Base-by-base conservation (phyloP, 176 grass and related monocot species). In the Phoenix dactylifera region DNA sequence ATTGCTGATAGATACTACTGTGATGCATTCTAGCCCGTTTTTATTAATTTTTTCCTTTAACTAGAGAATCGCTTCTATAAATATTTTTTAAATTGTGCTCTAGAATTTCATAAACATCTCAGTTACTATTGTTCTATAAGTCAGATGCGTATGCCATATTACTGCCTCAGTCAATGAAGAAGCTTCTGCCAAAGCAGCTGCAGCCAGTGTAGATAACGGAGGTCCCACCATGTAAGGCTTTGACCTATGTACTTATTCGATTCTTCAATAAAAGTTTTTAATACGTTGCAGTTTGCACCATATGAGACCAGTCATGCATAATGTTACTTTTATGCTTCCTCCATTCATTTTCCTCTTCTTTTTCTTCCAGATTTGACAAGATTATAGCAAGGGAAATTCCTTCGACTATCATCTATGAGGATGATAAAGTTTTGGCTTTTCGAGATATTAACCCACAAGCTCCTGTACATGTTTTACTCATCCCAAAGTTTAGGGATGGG, bases 311-410 rank as follows among this genome's bases (percentile, higher is more conserved):
- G 54, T 18, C 18, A 48, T 59, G 23, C 51, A 16, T 22, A 51
- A 24, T 62, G 64, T 7, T 22, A 26, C 26, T 1, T 51, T 48
- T 28, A 67, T 69, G 50, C 22, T 30, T 24, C 7, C 22, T 48
- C 10, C 6, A 50, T 24, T 54, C 29, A 28, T 29, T 57, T 64
- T 15, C 24, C n/a, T 17, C 15, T 59, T 68, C 14, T 57, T 80
- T 58, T 44, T 5, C 63, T 80, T 10, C 66, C 65, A 96, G 80
- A 85, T 96, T 87, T 70, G 91, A 96, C 80, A 90, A 96, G 80
- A 96, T 96, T 29, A 96, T 96, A 59, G 68, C 91, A 52, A 96
- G 82, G 78, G 86, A 90, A 70, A 96, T 90, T 64, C 80, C 86
- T 65, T 84, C 83, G 44, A 76, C 58, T 48, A 66, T 96, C 52